These are phyloP conservation scores for Puccinia triticina DNA, from an alignment of 1,284 basidiomycete genomes.

Conservation along the genomic window DNA sequence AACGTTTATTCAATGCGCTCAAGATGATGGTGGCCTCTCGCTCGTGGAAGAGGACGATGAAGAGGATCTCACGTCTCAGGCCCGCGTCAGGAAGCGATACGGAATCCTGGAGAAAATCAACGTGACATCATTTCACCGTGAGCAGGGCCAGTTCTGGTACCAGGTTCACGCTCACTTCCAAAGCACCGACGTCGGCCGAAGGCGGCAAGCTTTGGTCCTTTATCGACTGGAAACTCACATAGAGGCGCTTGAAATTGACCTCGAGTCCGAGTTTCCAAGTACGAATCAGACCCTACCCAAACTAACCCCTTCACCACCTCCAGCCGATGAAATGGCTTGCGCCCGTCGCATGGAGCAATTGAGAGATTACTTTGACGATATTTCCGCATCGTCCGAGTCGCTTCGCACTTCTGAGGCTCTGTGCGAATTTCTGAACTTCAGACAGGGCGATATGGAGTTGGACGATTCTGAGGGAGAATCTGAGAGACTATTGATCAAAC, in stretches of 20 bases:
- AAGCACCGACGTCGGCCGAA: not conserved
- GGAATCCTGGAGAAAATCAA: constrained; percentile 10
- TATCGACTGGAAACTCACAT: constrained; percentile 31
- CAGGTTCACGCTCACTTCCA: constrained; percentile 34
- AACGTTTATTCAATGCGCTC: constrained; percentile 4
- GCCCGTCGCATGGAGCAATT: constrained; percentile 23
- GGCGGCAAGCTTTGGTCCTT: constrained; percentile 3
- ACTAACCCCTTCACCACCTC: not conserved
- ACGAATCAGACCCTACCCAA: not conserved
- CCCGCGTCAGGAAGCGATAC: constrained; percentile 18
- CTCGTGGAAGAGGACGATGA: constrained; percentile 31
- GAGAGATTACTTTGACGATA: constrained; percentile 15
- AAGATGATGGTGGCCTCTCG: constrained; percentile 22
- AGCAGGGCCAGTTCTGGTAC: constrained; percentile 27
- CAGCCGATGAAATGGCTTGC: constrained; percentile 31
- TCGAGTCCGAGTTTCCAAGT: not conserved
- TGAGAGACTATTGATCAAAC: not conserved
- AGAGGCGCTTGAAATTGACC: not conserved
- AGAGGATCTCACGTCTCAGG: not conserved
- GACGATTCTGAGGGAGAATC: not conserved
- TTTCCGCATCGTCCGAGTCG: constrained; percentile 3
- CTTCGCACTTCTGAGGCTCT: constrained; percentile 26
- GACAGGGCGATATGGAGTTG: constrained; percentile 29
- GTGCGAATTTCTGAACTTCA: constrained; percentile 23
- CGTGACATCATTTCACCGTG: constrained; percentile 19